Evolutionary conservation across 2,329 filamentous ascomycete genomes (phyloP), one percentile per base, ranked within the genome.

Genomic region (Pestalotiopsis sp.): DNA sequence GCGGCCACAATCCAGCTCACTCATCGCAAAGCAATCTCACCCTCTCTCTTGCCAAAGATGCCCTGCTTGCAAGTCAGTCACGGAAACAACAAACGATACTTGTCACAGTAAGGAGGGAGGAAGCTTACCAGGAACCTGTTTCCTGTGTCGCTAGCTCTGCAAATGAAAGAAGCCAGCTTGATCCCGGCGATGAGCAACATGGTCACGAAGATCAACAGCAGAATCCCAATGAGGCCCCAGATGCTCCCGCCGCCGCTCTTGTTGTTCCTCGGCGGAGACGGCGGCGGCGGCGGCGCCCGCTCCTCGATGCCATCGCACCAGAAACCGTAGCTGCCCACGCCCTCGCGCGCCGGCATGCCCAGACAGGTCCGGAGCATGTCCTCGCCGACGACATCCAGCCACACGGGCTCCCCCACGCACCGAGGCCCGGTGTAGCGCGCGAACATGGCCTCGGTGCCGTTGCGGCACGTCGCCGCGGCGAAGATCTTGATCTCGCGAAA

Each of bases 271-370:
- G 27, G 11, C n/a, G 38, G 7, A 20, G 41, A n/a, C 5, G 38
- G n/a, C 20, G 27, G n/a, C 20, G 27, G 23, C 25, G 14, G n/a
- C 3, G 41, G 61, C 20, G 74, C 11, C 72, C 83, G 17, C 60
- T 63, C 27, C 20, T 56, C 41, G 38, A 45, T 45, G 17, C 66
- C 66, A n/a, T 58, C 25, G 66, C 66, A 68, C 66, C 58, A 63
- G 59, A 68, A 68, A 3, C 59, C 66, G 20, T 68, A 68, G 31
- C 66, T 68, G 17, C 58, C 59, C 1, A 39, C 58, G 25, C 12
- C 2, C 2, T 36, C 60, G 4, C n/a, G 13, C 25, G 66, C 52
- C 14, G 66, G 66, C 66, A 68, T 68, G 13, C 23, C 36, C 36
- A 68, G 41, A 38, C 66, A 68, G 3, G 59, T 63, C 20, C 23